Percentiles rank a stretch among this genome's conserved stretches.
phyloP scores from a whole-genome alignment of 176 grass and related monocot genomes.

The Eremochloa ophiuroides region DNA sequence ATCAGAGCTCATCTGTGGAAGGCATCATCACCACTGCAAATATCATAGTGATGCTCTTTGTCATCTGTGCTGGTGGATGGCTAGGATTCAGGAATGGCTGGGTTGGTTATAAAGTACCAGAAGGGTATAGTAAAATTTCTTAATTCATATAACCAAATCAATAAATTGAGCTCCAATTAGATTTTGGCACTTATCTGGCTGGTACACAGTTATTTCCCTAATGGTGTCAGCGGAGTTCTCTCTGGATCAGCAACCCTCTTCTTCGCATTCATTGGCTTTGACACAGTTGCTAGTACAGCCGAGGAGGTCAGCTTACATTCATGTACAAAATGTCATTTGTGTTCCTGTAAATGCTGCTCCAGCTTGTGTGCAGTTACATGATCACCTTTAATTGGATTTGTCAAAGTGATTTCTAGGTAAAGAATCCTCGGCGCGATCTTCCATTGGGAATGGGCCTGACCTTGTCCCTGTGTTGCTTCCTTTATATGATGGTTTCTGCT shows the following conservation, averaged over 20 bases:
- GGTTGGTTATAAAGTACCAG: conserved; percentile 56
- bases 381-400: conserved; percentile 12
- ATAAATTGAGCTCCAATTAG: not conserved
- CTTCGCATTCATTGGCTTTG: conserved; percentile 93
- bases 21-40: conserved; percentile 72
- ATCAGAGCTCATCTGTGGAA: conserved; percentile 83
- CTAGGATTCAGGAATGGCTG: conserved; percentile 82
- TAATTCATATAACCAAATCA: conserved; percentile 1
- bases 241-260: conserved; percentile 86
- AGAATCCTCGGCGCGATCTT: conserved; percentile 87
- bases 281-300: conserved; percentile 68
- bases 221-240: conserved; percentile 62
- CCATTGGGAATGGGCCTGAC: conserved; percentile 64
- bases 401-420: conserved; percentile 62
- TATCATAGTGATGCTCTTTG: conserved; percentile 72
- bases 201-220: conserved; percentile 71
- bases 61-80: conserved; percentile 82
- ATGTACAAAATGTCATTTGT: conserved; percentile 7
- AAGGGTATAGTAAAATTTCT: conserved; percentile 53
- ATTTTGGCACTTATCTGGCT: conserved; percentile 19
- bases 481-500: conserved; percentile 91
- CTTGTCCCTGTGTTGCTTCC: conserved; percentile 66
- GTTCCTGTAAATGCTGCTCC: conserved; percentile 1
- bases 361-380: not conserved
- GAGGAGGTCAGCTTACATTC: conserved; percentile 56